These are phyloP conservation scores for Amphicarpaea edgeworthii DNA, from an alignment of 306 rosid genomes.

Conservation along the genomic window DNA sequence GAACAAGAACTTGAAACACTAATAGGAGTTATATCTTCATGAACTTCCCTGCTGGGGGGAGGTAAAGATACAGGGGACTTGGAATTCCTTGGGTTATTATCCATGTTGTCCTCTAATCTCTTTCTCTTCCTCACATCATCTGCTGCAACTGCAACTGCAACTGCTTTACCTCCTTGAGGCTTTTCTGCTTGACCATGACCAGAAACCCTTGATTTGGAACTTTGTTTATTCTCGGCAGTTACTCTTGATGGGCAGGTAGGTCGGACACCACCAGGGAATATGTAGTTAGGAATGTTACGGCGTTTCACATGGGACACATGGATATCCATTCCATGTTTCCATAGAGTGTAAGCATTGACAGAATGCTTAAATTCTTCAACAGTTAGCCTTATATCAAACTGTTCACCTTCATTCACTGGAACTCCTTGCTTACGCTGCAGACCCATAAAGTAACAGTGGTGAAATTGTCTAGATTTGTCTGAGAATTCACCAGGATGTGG, in stretches of 20 bases:
- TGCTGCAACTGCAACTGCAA: slow-evolving; percentile 56
- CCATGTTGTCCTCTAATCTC: slow-evolving; percentile 59
- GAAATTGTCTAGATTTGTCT: slow-evolving; percentile 76
- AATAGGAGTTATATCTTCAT: slow-evolving; percentile 56
- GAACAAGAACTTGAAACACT: slow-evolving; percentile 58
- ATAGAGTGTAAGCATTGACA: slow-evolving; percentile 62
- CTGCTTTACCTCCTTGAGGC: slow-evolving; percentile 53
- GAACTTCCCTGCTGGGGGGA: slow-evolving; percentile 52
- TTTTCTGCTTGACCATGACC: slow-evolving; percentile 59
- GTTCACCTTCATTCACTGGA: slow-evolving; percentile 72
- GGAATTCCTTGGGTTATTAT: slow-evolving; percentile 52
- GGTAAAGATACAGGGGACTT: slow-evolving; percentile 50
- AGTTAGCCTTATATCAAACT: slow-evolving; percentile 80
- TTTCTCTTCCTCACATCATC: slow-evolving; percentile 72
- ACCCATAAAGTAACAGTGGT: slow-evolving; percentile 91
- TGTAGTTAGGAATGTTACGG: slow-evolving; percentile 73
- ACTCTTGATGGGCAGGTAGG: slow-evolving; percentile 64
- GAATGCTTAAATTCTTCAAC: slow-evolving; percentile 79
- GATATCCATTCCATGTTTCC: slow-evolving; percentile 88
- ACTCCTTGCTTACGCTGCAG: slow-evolving; percentile 89
- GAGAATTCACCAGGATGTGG: slow-evolving; percentile 95
- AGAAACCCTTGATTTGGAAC: slow-evolving; percentile 67
- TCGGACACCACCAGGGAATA: slow-evolving; percentile 84
- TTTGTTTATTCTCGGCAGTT: slow-evolving; percentile 65
- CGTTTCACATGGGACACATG: slow-evolving; percentile 82